A percentile compares a stretch with the other conserved stretches of the same genome.
Evolutionary conservation across 202 grass and related monocot species (phyloP).

Genomic region (Carex arenaria): DNA sequence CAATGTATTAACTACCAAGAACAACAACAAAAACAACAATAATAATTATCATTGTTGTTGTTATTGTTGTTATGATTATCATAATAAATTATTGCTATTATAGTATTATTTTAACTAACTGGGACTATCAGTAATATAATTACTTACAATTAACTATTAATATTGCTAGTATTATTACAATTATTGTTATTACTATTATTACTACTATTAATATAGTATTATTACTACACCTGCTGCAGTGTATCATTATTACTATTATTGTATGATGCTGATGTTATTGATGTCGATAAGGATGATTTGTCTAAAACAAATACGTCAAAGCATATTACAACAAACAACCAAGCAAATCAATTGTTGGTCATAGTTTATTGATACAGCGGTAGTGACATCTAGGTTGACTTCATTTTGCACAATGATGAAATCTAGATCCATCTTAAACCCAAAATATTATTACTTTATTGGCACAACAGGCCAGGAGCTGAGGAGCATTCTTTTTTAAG

Average conservation of each 20-base stretch:
- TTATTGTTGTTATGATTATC: background rate
- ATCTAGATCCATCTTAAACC: background rate
- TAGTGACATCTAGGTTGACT: background rate
- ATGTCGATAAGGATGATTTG: background rate
- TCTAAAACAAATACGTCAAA: background rate
- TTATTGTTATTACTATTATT: background rate
- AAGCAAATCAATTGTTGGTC: background rate
- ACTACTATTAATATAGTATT: background rate
- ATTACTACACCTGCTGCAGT: background rate
- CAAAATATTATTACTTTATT: background rate
- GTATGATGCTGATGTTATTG: background rate
- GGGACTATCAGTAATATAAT: too few species aligned
- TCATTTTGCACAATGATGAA: background rate
- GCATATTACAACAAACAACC: background rate
- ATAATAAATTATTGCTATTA: background rate
- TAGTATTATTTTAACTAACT: background rate
- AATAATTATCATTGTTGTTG: background rate
- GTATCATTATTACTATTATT: background rate
- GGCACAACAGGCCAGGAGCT: background rate
- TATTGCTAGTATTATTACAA: background rate
- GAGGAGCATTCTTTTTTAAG: background rate
- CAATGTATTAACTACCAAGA: background rate
- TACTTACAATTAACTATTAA: background rate
- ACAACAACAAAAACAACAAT: background rate
- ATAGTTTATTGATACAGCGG: background rate